Evolutionary conservation across 116 monocot species (phyloP), one percentile per base, ranked within the genome.

Genomic region (Posidonia oceanica): DNA sequence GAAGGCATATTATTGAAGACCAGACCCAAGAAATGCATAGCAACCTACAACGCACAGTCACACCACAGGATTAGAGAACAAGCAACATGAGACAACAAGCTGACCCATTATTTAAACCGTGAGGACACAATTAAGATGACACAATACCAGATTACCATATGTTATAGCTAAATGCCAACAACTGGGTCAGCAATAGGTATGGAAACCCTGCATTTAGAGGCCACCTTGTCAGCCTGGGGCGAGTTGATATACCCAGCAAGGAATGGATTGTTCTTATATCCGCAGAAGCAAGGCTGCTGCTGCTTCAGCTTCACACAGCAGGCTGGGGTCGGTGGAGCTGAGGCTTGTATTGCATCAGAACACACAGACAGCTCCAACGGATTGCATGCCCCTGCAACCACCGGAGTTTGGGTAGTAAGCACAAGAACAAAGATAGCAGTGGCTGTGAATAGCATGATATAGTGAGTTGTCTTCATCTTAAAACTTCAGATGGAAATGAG

Each of bases 271-370:
- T 17, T 37, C 10, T 18, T 21, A 64, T 65, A 73, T 39, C 21
- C 23, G 52, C 73, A 73, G 39, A 73, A 51, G 55, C 65, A 73
- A 1, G 73, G 54, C 52, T 55, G 63, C 54, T 73, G 73, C 64
- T 36, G 23, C 73, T 36, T 64, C 13, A 73, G 54, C 37, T n/a
- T 73, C 4, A 36, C 22, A 10, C 73, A 73, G 65, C 73, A 73
- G 3, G 39, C 36, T 10, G 54, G n/a, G 4, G 73, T 36, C 38
- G 65, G 73, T 10, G 17, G 65, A 39, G 73, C 40, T 2, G 14
- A 37, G n/a, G 65, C 55, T 18, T 14, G 22, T 4, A 73, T n/a
- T 5, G 73, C 73, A 0, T 14, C 13, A 3, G 39, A 10, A 38
- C 65, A 73, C 13, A 64, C 54, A 2, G 55, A 11, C 17, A 73